Evolutionary conservation across 2,329 filamentous ascomycete species (phyloP).

Genomic region (Kalaharituber pfeilii): DNA sequence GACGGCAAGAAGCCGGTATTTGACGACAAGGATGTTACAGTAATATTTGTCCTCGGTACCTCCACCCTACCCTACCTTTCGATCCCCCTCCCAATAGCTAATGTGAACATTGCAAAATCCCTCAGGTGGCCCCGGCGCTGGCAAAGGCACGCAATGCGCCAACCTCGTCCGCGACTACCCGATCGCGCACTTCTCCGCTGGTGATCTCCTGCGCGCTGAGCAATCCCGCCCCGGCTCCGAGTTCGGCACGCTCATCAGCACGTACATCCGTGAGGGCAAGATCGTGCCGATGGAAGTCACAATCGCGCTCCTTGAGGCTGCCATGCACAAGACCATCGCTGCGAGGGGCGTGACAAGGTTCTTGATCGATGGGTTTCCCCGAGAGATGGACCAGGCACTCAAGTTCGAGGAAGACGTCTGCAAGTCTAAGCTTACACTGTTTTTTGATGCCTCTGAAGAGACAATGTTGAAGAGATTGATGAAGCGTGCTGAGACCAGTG

Average conservation of each 20-base stretch:
- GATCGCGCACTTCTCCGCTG: constrained; percentile 85
- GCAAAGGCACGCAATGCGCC: constrained; percentile 90
- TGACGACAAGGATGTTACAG: constrained; percentile 59
- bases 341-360: constrained; percentile 24
- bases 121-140: constrained; percentile 82
- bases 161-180: constrained; percentile 73
- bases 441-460: constrained; percentile 82
- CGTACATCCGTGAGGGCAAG: constrained; percentile 81
- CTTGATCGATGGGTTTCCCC: constrained; percentile 61
- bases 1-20: constrained; percentile 33
- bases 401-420: constrained; percentile 87
- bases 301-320: constrained; percentile 80
- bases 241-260: constrained; percentile 82
- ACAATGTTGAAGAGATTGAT: constrained; percentile 72
- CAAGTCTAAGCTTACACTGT: constrained; percentile 67
- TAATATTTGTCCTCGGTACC: constrained; percentile 93
- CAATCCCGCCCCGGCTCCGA: constrained; percentile 71
- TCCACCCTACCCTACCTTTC: too few relatives aligned
- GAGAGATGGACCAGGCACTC: constrained; percentile 90
- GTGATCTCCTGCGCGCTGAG: constrained; percentile 83
- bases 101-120: too few relatives aligned
- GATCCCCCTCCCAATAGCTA: too few relatives aligned
- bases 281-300: constrained; percentile 99
- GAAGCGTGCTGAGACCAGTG: constrained; percentile 82
- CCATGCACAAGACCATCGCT: constrained; percentile 57